Evolutionary conservation across 2,329 filamentous ascomycete species (phyloP).

Genomic region (Phialocephala sp.): DNA sequence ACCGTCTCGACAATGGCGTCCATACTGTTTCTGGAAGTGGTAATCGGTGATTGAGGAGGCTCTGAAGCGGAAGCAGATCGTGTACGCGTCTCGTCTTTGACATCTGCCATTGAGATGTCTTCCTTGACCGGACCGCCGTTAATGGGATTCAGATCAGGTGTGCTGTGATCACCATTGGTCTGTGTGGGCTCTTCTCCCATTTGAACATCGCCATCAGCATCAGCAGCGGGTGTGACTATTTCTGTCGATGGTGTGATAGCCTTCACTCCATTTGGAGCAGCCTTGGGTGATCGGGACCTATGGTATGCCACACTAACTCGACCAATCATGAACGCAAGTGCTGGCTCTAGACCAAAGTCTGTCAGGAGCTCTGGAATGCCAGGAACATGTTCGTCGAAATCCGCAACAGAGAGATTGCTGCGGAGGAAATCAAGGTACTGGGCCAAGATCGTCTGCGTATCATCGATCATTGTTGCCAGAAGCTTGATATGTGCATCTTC

Average conservation of each 20-base stretch:
- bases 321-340: constrained; percentile 84
- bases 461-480: constrained; percentile 85
- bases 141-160: not conserved
- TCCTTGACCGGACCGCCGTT: constrained; percentile 31
- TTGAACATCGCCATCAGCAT: constrained; percentile 62
- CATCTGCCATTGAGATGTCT: constrained; percentile 50
- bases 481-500: constrained; percentile 84
- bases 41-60: constrained; percentile 42
- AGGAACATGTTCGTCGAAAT: constrained; percentile 82
- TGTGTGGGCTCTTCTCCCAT: constrained; percentile 35
- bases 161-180: constrained; percentile 18
- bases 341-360: constrained; percentile 79
- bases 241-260: constrained; percentile 16
- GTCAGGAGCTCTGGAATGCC: constrained; percentile 74
- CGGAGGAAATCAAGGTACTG: constrained; percentile 91
- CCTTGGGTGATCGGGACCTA: constrained; percentile 48
- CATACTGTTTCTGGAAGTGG: constrained; percentile 68
- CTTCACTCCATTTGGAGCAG: constrained; percentile 36
- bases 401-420: constrained; percentile 74
- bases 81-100: constrained; percentile 29
- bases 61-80: not conserved
- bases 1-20: constrained; percentile 76
- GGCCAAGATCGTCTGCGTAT: constrained; percentile 81
- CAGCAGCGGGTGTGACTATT: constrained; percentile 34
- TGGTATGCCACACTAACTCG: constrained; percentile 74